Base-by-base conservation (phyloP, 148 eudicot species). In the Dysphania ambrosioides region DNA sequence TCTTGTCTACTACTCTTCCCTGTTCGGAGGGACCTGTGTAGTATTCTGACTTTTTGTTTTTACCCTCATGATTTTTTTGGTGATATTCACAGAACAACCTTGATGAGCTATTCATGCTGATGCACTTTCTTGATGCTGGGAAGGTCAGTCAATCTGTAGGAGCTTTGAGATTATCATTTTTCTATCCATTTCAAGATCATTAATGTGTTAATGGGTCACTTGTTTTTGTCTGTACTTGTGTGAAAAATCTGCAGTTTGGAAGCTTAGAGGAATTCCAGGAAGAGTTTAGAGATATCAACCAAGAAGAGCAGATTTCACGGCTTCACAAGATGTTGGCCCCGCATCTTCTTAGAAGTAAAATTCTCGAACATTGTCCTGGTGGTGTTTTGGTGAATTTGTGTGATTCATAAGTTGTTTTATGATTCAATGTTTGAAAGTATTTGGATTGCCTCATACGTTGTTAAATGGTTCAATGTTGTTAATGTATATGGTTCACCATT, bases 101-200 rank as follows among this genome's bases (percentile, higher is more conserved):
- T 82, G 97, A 96, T 78, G 99, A 96, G 84, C 97, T 96, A 72
- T 96, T 96, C 86, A 96, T 96, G 99, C 93, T 96, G 78, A 96
- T 96, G 99, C 99, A 96, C 84, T 96, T 96, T 78, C 97, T 96
- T 87, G 99, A 96, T 83, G 94, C 99, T 81, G 99, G 99, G 29
- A 96, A 96, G 99, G 99, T 96, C 41, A 75, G 93, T 87, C 47
- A 73, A 19, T 56, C 34, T 62, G 10, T 67, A 60, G 41, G 61
- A 68, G 49, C 63, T 70, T 72, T 67, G 1, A 31, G 65, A 62
- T 49, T 63, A 68, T 65, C 66, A 35, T 79, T 55, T 49, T 10
- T 27, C n/a, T 31, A 10, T 59, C 58, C 27, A 31, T 80, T 6
- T 75, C 58, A 18, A 57, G 42, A 72, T 49, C 36, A 34, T 49